Base-by-base conservation (phyloP, 140 eudicot species). In the Stevia rebaudiana region DNA sequence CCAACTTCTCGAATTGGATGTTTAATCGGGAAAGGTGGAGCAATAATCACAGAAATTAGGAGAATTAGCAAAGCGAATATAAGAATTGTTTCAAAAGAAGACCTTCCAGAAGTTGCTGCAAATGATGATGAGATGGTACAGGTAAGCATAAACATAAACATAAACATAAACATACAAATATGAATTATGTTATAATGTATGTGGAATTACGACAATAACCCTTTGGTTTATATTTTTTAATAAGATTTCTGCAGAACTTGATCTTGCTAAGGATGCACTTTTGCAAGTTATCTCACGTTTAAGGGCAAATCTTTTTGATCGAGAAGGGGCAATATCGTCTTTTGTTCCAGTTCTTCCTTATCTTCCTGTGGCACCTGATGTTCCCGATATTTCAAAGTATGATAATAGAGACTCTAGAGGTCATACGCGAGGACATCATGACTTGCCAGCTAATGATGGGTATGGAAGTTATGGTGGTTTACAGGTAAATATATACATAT, bases 71-170 rank as follows among this genome's bases (percentile, higher is more conserved):
- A 83, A 79, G 96, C 98, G 44, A 92, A 81, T 73, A 85, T 92
- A 39, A 95, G 96, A 37, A 88, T 92, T 48, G 72, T 92, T 33
- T 79, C 96, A 9, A 92, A 92, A 73, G 98, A 88, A 40, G 68
- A 83, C 46, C 80, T 92, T 61, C 95, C 98, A 15, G 88, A 85
- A 77, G 82, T 92, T 71, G 98, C 98, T 0, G 86, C 89, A 37
- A 82, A 69, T 22, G 97, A 92, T 76, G 98, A 92, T 61, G 98
- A 92, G 81, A 85, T 92, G 98, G 97, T 92, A 73, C 96, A 83
- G 96, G 98, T 91, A 74, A 83, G 65, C 49, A 31, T 40, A 11
- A 8, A 8, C 44, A 6, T 30, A 53, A 48, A 33, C 23, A 40
- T 50, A 11, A 83, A 64, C 49, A 31, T 40, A 11, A 8, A 8